Conservation (phyloP, 441 rosid genomes). For the Populus hybrid region DNA sequence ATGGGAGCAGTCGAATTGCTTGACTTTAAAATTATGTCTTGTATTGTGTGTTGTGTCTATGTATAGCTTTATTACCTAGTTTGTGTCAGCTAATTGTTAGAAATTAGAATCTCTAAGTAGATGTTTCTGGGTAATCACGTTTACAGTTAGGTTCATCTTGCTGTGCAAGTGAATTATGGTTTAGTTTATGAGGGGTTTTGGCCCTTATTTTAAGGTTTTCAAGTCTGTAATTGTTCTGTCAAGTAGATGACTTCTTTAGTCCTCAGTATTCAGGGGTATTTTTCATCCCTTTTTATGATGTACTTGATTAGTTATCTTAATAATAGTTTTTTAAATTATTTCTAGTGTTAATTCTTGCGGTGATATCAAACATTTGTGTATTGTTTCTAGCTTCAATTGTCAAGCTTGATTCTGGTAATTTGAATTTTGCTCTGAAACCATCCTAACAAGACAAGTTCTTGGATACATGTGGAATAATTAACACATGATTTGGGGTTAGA, state of each 20-base stretch:
- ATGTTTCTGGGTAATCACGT: not conserved
- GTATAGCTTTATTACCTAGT: not conserved
- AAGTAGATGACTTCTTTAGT: not conserved
- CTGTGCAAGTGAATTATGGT: not conserved
- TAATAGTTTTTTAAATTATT: not conserved
- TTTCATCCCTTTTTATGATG: not conserved
- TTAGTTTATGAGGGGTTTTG: not conserved
- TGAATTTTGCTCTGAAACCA: not conserved
- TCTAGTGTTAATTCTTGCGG: not conserved
- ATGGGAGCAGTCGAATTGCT: conserved; percentile 52
- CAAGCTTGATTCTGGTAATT: not conserved
- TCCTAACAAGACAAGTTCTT: no score
- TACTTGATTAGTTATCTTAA: not conserved
- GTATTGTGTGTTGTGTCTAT: not conserved
- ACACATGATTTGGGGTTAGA: not conserved
- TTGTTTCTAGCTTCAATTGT: not conserved
- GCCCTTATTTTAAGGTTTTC: not conserved
- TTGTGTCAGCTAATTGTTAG: not conserved
- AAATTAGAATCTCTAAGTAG: not conserved
- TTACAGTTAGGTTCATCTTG: not conserved
- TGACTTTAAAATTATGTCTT: conserved; percentile 16
- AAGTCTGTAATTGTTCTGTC: not conserved
- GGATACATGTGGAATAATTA: not conserved
- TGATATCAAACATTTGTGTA: no score
- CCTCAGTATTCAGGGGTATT: not conserved